Percentiles rank a stretch among this genome's conserved stretches.
phyloP scores from a whole-genome alignment of 352 stramenopile genomes.

The Pythium volutum region DNA sequence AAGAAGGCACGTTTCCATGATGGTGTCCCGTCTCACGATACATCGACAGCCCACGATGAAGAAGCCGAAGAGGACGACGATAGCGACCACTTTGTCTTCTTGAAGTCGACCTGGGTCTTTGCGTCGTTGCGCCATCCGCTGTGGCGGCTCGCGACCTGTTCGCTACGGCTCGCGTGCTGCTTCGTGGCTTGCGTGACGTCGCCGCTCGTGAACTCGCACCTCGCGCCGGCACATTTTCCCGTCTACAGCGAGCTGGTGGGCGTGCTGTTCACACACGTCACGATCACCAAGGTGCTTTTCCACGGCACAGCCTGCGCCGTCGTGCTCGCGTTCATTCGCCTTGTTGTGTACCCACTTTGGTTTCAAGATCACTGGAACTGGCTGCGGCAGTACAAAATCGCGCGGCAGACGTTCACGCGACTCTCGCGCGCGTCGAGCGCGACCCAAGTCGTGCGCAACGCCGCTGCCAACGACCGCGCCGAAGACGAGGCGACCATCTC shows the following conservation, averaged over 20 bases:
- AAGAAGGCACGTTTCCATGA: not conserved
- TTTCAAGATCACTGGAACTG: slow-evolving; percentile 52
- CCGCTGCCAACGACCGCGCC: not conserved
- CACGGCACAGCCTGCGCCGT: slow-evolving; percentile 22
- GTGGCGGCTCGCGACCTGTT: slow-evolving; percentile 34
- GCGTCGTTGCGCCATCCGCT: slow-evolving; percentile 40
- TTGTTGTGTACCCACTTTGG: slow-evolving; percentile 37
- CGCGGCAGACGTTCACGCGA: slow-evolving; percentile 23
- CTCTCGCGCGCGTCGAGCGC: slow-evolving; percentile 16
- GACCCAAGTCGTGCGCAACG: slow-evolving; percentile 1
- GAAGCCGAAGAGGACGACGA: not conserved
- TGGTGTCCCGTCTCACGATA: not conserved
- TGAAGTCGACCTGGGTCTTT: slow-evolving; percentile 31
- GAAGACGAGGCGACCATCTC: slow-evolving; percentile 6
- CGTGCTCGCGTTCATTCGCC: slow-evolving; percentile 34
- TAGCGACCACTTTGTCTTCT: slow-evolving; percentile 11
- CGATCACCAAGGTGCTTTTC: slow-evolving; percentile 34
- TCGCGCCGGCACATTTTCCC: slow-evolving; percentile 35
- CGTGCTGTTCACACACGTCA: slow-evolving; percentile 20
- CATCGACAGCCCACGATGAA: not conserved
- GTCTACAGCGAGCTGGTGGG: slow-evolving; percentile 34
- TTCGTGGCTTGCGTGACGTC: slow-evolving; percentile 43
- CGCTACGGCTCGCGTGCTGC: slow-evolving; percentile 29
- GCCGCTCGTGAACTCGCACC: slow-evolving; percentile 34
- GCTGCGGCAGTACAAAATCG: slow-evolving; percentile 28